Evolutionary conservation across 2,329 filamentous ascomycete genomes (phyloP).

Genomic region (Aureobasidium sp.): DNA sequence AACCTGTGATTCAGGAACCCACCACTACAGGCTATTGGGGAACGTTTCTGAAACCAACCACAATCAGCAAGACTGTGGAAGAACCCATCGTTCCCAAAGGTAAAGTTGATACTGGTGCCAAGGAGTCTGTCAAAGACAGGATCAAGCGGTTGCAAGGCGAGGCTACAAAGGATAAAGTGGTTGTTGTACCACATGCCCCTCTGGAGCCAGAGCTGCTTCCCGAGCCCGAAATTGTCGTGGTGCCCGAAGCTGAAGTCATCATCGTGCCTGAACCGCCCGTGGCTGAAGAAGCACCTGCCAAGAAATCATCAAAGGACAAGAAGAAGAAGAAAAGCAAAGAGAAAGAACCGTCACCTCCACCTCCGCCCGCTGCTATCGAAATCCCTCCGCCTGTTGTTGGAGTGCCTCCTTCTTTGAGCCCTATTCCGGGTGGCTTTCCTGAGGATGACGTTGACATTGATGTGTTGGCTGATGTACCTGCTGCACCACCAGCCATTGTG

Average conservation of each 20-base stretch:
- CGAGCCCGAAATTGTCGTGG: slow-evolving; percentile 24
- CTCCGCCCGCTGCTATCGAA: not conserved
- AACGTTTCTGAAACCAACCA: slow-evolving; percentile 38
- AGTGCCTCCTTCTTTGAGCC: slow-evolving; percentile 28
- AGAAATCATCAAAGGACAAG: slow-evolving; percentile 18
- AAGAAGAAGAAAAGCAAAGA: slow-evolving; percentile 20
- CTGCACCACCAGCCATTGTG: not conserved
- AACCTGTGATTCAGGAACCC: slow-evolving; percentile 22
- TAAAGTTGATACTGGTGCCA: slow-evolving; percentile 34
- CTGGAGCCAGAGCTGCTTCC: slow-evolving; percentile 20
- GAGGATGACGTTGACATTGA: slow-evolving; percentile 31
- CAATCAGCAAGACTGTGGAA: slow-evolving; percentile 38
- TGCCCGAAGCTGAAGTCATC: slow-evolving; percentile 4
- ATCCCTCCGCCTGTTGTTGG: slow-evolving; percentile 15
- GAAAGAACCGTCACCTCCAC: slow-evolving; percentile 6
- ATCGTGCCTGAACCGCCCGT: not conserved
- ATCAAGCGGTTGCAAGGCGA: slow-evolving; percentile 41
- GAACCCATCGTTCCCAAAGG: slow-evolving; percentile 37
- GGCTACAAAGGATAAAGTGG: slow-evolving; percentile 18
- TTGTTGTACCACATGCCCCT: slow-evolving; percentile 18
- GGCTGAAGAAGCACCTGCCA: slow-evolving; percentile 14
- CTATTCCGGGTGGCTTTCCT: slow-evolving; percentile 42
- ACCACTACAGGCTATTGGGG: slow-evolving; percentile 40
- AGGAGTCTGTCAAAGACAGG: slow-evolving; percentile 46
- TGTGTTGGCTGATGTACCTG: slow-evolving; percentile 9